These are phyloP conservation scores for Candida anglica DNA, from an alignment of 805 yeast genomes.

Conservation along the genomic window DNA sequence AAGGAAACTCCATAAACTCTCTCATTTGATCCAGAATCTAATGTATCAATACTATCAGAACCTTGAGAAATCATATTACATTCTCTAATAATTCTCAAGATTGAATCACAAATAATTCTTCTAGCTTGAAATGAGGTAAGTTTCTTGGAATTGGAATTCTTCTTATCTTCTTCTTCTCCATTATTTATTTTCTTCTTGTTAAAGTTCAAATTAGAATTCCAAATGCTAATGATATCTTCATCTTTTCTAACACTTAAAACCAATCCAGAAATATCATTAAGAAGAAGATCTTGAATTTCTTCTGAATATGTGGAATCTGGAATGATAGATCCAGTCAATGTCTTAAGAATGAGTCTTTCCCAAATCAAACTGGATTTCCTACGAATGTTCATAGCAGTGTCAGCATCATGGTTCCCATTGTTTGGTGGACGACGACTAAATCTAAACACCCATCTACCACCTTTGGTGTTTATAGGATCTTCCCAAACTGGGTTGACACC, in stretches of 20 bases:
- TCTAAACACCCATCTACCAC: conserved; percentile 62
- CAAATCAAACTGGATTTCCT: conserved; percentile 42
- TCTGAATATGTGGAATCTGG: conserved; percentile 28
- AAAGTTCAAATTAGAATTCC: conserved; percentile 53
- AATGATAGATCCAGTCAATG: conserved; percentile 48
- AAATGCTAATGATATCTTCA: conserved; percentile 55
- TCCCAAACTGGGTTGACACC: conserved; percentile 69
- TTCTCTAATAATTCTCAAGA: conserved; percentile 43
- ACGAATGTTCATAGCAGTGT: conserved; percentile 18
- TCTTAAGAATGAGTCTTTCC: conserved; percentile 52
- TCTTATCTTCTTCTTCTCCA: conserved; percentile 19
- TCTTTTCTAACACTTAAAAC: conserved; percentile 57
- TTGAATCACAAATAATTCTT: conserved; percentile 43
- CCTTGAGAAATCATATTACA: conserved; percentile 42
- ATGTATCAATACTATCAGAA: conserved; percentile 24
- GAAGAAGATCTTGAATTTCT: conserved; percentile 33
- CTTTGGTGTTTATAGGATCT: conserved; percentile 54
- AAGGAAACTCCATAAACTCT: conserved; percentile 43
- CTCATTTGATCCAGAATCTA: conserved; percentile 33
- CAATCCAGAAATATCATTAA: conserved; percentile 55
- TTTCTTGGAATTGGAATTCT: conserved; percentile 16
- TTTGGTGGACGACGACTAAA: conserved; percentile 32
- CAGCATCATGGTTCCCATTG: conserved; percentile 6
- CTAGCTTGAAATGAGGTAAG: conserved; percentile 43
- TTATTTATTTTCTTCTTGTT: conserved; percentile 14